phyloP scores from a whole-genome alignment of 2,329 filamentous ascomycete species.

The Sporothrix curviconia region DNA sequence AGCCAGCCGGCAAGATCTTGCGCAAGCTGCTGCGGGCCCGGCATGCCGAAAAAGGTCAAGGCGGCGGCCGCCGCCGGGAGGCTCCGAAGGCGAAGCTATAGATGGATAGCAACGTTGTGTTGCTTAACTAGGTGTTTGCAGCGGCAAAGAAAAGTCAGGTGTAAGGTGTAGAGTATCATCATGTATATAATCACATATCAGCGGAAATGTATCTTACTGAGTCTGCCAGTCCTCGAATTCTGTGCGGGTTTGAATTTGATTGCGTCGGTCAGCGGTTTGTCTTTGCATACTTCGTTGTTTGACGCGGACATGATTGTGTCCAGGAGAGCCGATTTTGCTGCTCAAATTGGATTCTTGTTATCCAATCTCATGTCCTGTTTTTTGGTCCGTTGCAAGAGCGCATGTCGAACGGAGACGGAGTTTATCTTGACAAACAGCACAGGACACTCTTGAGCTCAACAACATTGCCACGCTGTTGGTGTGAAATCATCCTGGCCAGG shows the following conservation, averaged over 20 bases:
- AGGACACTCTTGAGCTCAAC: not conserved
- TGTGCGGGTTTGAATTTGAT: no score
- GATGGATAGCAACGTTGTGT: no score
- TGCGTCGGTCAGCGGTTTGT: not conserved
- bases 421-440: no score
- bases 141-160: not conserved
- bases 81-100: not conserved
- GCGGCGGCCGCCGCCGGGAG: not conserved
- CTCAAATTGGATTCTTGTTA: not conserved
- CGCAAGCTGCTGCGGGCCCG: slow-evolving; percentile 31
- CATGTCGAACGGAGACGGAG: not conserved
- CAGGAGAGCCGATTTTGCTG: no score
- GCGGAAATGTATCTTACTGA: no score
- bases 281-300: not conserved
- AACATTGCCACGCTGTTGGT: not conserved
- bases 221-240: no score
- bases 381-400: not conserved
- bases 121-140: not conserved
- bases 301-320: not conserved
- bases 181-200: no score
- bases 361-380: no score
- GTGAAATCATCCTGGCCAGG: not conserved
- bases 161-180: no score
- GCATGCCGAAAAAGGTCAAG: not conserved
- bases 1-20: slow-evolving; percentile 45